Evolutionary conservation across 148 eudicot species (phyloP).

Genomic region (Salicornia ramosissima): DNA sequence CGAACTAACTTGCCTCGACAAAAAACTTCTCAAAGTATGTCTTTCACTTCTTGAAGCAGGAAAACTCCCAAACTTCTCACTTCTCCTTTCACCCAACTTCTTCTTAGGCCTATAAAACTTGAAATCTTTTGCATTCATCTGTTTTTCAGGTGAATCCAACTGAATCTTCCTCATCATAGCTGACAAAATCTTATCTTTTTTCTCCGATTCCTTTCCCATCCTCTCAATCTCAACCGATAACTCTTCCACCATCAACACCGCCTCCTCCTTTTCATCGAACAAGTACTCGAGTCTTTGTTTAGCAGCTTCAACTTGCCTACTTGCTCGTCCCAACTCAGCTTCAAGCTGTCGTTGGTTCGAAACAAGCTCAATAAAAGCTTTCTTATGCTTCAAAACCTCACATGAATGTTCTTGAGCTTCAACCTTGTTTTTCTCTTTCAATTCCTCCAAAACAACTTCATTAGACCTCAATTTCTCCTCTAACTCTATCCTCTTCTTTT

Average conservation of each 20-base stretch:
- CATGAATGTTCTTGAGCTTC: constrained; percentile 54
- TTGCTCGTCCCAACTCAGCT: constrained; percentile 78
- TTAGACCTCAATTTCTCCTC: constrained; percentile 50
- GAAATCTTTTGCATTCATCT: constrained; percentile 58
- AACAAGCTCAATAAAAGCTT: constrained; percentile 84
- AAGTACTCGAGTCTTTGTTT: constrained; percentile 56
- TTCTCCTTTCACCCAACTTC: constrained; percentile 50
- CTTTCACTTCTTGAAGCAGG: constrained; percentile 49
- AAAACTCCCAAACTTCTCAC: constrained; percentile 39
- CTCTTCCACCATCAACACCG: constrained; percentile 53
- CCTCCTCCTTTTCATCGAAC: constrained; percentile 71
- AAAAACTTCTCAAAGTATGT: constrained; percentile 54
- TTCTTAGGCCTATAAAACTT: constrained; percentile 55
- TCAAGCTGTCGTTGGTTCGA: constrained; percentile 84
- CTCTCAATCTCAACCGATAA: constrained; percentile 65
- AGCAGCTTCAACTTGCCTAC: constrained; percentile 63
- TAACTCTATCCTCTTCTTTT: constrained; percentile 42
- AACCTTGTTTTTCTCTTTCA: constrained; percentile 47
- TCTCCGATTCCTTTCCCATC: constrained; percentile 54
- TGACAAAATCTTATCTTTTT: constrained; percentile 73
- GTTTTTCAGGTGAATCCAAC: constrained; percentile 53
- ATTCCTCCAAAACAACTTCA: constrained; percentile 40
- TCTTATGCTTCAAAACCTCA: constrained; percentile 73
- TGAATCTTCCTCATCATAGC: constrained; percentile 75
- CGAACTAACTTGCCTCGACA: constrained; percentile 48